Base-by-base conservation (phyloP, 2,329 filamentous ascomycete species). In the Ascochyta rabiei region DNA sequence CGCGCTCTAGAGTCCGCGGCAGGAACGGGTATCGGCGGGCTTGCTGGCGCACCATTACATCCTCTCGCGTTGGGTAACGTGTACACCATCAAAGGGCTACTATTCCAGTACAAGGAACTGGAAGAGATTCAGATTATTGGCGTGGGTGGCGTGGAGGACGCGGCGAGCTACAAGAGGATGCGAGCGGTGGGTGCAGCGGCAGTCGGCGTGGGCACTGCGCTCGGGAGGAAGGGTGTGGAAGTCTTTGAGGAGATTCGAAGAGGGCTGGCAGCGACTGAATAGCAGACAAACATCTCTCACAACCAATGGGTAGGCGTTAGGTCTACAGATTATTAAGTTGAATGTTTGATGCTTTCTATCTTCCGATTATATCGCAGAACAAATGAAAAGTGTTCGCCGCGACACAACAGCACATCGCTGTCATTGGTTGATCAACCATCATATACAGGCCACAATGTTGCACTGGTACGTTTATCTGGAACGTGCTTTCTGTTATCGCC, bases 31-130 rank as follows among this genome's bases (percentile, higher is more conserved):
- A 79, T 90, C 3, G 90, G 89, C 0, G 90, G 89, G 0, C 79
- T 93, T 75, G 89, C 88, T 0, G 90, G 90, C 0, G 81, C 87
- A 10, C 82, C 88, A 16, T 75, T 93, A 38, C 90, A 93, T 73
- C 86, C 89, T 0, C 76, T 93, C 0, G 87, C 89, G 0, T 73
- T 93, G 26, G 90, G 90, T 0, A 93, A 93, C 63, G 89, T 93
- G 28, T 79, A 79, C n/a, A 87, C 84, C 1, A 80, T 93, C n/a
- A 75, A 86, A 18, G 72, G 69, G 18, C 69, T 89, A 74, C 71
- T 93, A 15, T 83, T 87, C 60, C 72, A 75, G 30, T 66, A 79
- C 13, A 65, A 76, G 0, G 54, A 72, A 50, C 72, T 90, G 42
- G 72, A 72, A 9, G 76, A 81, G n/a, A 77, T 93, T 21, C 76